phyloP scores from a whole-genome alignment of 1,284 basidiomycete species.

The Pterulicium gracile region DNA sequence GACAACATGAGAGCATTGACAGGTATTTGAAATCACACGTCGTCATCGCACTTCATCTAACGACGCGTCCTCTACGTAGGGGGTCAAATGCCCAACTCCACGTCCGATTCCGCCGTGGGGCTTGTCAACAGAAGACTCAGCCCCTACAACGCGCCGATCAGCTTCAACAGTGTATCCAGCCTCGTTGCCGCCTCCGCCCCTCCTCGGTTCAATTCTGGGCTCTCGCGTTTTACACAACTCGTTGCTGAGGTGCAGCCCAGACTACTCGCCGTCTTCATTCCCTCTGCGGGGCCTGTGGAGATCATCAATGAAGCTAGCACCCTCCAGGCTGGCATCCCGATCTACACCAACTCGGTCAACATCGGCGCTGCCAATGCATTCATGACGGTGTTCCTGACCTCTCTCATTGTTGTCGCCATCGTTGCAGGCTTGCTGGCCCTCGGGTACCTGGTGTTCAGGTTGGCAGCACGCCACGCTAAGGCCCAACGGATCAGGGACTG shows the following conservation, averaged over 20 bases:
- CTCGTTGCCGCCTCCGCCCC: constrained; percentile 3
- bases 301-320: constrained; percentile 60
- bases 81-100: constrained; percentile 53
- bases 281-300: constrained; percentile 35
- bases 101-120: constrained; percentile 46
- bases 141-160: constrained; percentile 49
- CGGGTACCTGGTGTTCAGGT: constrained; percentile 34
- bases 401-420: constrained; percentile 55
- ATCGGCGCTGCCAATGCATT: constrained; percentile 78
- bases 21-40: constrained; percentile 17
- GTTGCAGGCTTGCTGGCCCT: constrained; percentile 37
- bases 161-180: constrained; percentile 1
- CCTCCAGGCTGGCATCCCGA: constrained; percentile 70
- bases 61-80: constrained; percentile 22
- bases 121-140: constrained; percentile 73
- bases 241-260: too few species aligned
- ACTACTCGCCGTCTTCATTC: constrained; percentile 7
- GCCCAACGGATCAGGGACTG: constrained; percentile 19
- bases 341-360: constrained; percentile 64
- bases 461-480: constrained; percentile 20
- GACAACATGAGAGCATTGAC: constrained; percentile 73
- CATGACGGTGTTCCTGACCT: constrained; percentile 69
- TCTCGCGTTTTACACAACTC: background rate
- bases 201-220: constrained; percentile 8
- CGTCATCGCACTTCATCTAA: background rate